These are phyloP conservation scores for Naganishia sp. DNA, from an alignment of 1,284 basidiomycete genomes.

Conservation along the genomic window DNA sequence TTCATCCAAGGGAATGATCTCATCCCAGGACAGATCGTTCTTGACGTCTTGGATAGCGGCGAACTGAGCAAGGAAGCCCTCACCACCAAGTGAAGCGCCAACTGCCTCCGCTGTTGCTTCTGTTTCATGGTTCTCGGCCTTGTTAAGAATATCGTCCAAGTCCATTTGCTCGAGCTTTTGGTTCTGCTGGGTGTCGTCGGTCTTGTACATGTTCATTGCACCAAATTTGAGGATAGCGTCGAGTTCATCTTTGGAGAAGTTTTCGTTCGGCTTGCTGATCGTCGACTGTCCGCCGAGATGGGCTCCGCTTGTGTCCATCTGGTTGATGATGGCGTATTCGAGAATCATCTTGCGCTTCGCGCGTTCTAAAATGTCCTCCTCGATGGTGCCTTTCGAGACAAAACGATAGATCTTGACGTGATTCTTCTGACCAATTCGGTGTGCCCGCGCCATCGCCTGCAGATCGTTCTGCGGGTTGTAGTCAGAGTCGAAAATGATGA, in stretches of 20 bases:
- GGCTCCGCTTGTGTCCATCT: conserved; percentile 98
- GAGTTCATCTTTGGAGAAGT: conserved; percentile 93
- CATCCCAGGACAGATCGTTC: conserved; percentile 98
- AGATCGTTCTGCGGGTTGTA: conserved; percentile 92
- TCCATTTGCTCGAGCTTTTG: conserved; percentile 99
- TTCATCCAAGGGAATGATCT: conserved; percentile 94
- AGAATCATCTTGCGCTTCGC: conserved; percentile 99
- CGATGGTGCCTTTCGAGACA: conserved; percentile 98
- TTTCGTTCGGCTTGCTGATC: conserved; percentile 62
- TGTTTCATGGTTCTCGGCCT: conserved; percentile 97
- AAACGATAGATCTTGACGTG: conserved; percentile 97
- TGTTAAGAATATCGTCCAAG: conserved; percentile 94
- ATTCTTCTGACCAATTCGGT: conserved; percentile 95
- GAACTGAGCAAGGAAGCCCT: conserved; percentile 93
- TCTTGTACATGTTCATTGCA: conserved; percentile 99
- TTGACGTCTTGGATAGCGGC: conserved; percentile 97
- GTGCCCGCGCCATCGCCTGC: conserved; percentile 97
- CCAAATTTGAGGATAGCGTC: conserved; percentile 99
- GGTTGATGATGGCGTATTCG: conserved; percentile 99
- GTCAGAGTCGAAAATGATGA: conserved; percentile 89
- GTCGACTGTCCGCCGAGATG: conserved; percentile 81
- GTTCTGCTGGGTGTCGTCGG: conserved; percentile 87
- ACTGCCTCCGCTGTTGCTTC: conserved; percentile 77
- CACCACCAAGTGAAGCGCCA: conserved; percentile 89
- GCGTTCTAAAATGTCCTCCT: conserved; percentile 96